Conservation (phyloP, 345 rosid species). For the Excoecaria agallocha region DNA sequence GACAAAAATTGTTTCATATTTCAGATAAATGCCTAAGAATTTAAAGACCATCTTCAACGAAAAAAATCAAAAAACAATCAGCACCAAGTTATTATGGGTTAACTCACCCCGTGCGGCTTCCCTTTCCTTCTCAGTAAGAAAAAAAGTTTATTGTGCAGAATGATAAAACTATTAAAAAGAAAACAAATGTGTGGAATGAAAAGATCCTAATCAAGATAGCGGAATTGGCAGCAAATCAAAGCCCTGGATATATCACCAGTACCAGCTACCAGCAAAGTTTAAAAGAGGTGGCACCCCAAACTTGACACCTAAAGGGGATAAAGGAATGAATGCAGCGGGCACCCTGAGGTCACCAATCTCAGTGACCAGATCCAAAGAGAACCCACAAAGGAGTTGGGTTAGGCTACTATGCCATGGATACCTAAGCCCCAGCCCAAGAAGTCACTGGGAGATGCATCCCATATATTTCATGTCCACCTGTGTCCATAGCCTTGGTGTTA, state of each 20-base stretch:
- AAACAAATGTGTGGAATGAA: background rate
- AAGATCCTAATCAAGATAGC: background rate
- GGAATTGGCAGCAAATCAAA: no score
- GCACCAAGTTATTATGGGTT: no score
- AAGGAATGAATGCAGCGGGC: background rate
- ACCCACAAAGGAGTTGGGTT: background rate
- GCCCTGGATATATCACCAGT: background rate
- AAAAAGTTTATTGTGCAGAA: no score
- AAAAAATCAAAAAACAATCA: background rate
- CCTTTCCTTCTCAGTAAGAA: no score
- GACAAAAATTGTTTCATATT: background rate
- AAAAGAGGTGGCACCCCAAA: background rate
- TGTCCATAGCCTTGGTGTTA: no score
- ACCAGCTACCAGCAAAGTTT: background rate
- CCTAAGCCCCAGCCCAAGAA: no score
- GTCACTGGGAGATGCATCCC: no score
- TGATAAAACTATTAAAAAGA: no score
- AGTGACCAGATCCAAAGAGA: background rate
- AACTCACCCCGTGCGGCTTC: no score
- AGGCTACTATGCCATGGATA: no score
- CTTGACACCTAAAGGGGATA: background rate
- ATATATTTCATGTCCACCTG: no score
- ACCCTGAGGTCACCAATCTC: background rate
- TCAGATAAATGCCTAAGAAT: background rate
- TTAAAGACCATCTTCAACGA: background rate